Percentiles rank a stretch among this genome's conserved stretches.
phyloP scores from a whole-genome alignment of 805 yeast genomes.

The Yamadazyma ubonensis region DNA sequence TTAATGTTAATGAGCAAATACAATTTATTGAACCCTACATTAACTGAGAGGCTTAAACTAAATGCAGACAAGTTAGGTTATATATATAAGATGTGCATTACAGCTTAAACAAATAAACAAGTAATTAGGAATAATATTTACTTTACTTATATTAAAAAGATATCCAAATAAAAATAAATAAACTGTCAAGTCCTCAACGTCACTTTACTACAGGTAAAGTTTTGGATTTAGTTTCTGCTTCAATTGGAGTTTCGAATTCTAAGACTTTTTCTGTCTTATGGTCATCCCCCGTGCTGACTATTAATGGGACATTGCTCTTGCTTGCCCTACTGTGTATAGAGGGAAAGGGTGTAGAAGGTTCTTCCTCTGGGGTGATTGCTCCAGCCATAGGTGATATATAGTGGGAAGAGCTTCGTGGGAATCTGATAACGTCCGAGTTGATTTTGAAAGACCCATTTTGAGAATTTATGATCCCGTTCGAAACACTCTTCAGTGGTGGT shows the following conservation, averaged over 20 bases:
- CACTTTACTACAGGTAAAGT: background rate
- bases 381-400: constrained; percentile 8
- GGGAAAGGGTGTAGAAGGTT: constrained; percentile 10
- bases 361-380: constrained; percentile 15
- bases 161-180: background rate
- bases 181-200: background rate
- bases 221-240: background rate
- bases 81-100: too few relatives aligned
- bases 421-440: constrained; percentile 2
- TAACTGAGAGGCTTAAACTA: too few relatives aligned
- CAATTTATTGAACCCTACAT: too few relatives aligned
- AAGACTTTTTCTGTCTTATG: constrained; percentile 10
- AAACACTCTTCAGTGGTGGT: constrained; percentile 15
- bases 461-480: constrained; percentile 12
- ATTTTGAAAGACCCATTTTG: constrained; percentile 12
- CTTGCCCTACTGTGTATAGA: background rate
- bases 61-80: too few relatives aligned
- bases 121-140: background rate
- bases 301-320: constrained; percentile 12
- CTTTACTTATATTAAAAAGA: background rate
- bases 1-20: too few relatives aligned
- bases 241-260: constrained; percentile 17
- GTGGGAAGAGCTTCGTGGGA: background rate
- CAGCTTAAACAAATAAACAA: background rate
- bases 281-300: constrained; percentile 16